Percentiles rank a stretch among this genome's conserved stretches.
Evolutionary conservation across 257 asterid genomes (phyloP).

Genomic region (Thymus mandschuricus): DNA sequence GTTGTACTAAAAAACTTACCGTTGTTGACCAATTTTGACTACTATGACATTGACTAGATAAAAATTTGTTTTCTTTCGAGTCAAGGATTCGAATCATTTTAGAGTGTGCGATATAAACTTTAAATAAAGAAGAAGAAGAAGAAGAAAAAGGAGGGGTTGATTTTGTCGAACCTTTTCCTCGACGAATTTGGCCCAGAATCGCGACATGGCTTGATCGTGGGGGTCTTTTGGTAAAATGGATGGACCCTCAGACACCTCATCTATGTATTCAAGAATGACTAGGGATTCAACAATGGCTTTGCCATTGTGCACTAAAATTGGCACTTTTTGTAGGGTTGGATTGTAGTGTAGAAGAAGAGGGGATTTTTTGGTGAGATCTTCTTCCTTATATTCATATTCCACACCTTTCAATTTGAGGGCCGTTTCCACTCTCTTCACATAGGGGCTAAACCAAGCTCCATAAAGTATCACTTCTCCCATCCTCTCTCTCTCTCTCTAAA

Average conservation of each 20-base stretch:
- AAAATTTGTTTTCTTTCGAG: too few species aligned
- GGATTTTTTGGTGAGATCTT: constrained; percentile 24
- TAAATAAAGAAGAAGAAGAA: not conserved
- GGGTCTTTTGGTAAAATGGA: constrained; percentile 28
- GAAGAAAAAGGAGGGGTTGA: too few species aligned
- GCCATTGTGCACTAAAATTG: constrained; percentile 30
- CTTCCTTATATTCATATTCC: constrained; percentile 28
- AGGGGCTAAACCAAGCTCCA: constrained; percentile 37
- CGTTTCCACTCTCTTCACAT: constrained; percentile 25
- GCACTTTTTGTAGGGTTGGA: constrained; percentile 24
- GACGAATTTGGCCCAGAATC: constrained; percentile 57
- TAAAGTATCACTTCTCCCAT: constrained; percentile 39
- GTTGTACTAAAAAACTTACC: too few species aligned
- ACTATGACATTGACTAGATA: too few species aligned
- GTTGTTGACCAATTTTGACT: too few species aligned
- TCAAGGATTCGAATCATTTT: too few species aligned
- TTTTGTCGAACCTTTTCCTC: constrained; percentile 49
- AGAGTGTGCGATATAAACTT: not conserved
- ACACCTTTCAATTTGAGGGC: constrained; percentile 32
- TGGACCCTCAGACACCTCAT: constrained; percentile 20
- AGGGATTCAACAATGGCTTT: constrained; percentile 24
- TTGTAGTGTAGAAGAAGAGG: constrained; percentile 12
- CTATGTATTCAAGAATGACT: constrained; percentile 33
- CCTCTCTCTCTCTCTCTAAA: too few species aligned
- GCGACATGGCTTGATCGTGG: constrained; percentile 35